Evolutionary conservation across 805 yeast species (phyloP).

Genomic region (Metschnikowia anglica): DNA sequence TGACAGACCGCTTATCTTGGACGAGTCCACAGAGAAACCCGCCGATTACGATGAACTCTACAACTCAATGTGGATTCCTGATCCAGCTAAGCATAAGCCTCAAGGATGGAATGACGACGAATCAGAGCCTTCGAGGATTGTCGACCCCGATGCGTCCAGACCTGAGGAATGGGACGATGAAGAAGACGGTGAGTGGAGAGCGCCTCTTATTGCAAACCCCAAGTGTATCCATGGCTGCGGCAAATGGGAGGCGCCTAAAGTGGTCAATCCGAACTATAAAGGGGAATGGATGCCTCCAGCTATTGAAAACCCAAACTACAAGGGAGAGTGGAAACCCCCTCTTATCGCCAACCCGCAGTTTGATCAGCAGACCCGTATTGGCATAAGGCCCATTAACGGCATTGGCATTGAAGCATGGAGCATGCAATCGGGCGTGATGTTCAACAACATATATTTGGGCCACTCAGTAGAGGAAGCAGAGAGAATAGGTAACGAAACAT

Average conservation of each 20-base stretch:
- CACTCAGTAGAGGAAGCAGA: conserved; percentile 86
- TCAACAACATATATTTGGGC: conserved; percentile 84
- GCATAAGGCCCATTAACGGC: conserved; percentile 59
- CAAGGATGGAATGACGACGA: conserved; percentile 70
- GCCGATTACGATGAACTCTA: conserved; percentile 80
- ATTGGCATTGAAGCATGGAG: conserved; percentile 90
- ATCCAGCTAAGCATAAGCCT: conserved; percentile 69
- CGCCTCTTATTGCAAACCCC: conserved; percentile 73
- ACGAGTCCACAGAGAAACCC: conserved; percentile 63
- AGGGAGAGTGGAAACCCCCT: conserved; percentile 77
- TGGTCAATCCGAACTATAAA: conserved; percentile 66
- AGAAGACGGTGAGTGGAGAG: conserved; percentile 83
- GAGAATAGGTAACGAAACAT: conserved; percentile 74
- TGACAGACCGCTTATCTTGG: conserved; percentile 63
- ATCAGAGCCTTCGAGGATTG: conserved; percentile 51
- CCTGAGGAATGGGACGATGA: conserved; percentile 89
- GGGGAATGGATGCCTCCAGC: conserved; percentile 78
- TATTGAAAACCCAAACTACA: conserved; percentile 70
- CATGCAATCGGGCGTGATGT: conserved; percentile 69
- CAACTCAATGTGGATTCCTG: conserved; percentile 57
- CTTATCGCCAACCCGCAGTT: conserved; percentile 68
- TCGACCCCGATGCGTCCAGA: conserved; percentile 63
- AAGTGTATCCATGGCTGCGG: conserved; percentile 80
- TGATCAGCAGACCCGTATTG: conserved; percentile 58
- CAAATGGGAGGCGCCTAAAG: conserved; percentile 65